These are phyloP conservation scores for Phytophthora cryptogea DNA, from an alignment of 352 stramenopile species.

Conservation along the genomic window DNA sequence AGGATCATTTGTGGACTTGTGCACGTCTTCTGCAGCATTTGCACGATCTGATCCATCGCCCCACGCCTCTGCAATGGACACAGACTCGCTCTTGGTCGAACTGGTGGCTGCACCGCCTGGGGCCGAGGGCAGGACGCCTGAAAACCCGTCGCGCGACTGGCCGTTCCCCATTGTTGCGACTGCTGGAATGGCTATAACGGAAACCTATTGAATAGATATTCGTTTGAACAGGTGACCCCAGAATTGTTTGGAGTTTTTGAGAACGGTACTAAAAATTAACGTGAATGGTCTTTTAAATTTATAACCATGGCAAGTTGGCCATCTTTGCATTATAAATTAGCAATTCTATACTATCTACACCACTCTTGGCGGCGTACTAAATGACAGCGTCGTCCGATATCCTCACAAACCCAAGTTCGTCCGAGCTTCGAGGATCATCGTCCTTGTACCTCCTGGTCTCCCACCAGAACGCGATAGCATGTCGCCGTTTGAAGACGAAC, in stretches of 20 bases:
- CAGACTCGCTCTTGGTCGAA: constrained; percentile 6
- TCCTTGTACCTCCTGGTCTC: constrained; percentile 18
- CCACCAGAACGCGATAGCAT: constrained; percentile 31
- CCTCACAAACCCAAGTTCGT: constrained; percentile 35
- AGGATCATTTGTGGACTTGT: neutral
- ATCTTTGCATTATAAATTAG: too few relatives aligned
- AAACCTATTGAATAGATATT: too few relatives aligned
- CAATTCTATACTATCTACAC: too few relatives aligned
- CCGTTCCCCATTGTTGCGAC: constrained; percentile 36
- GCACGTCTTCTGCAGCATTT: neutral
- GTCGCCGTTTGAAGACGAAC: constrained; percentile 24
- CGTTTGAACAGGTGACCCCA: too few relatives aligned
- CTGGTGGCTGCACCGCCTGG: neutral
- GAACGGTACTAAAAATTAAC: too few relatives aligned
- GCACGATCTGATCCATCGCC: neutral
- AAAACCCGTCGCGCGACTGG: constrained; percentile 35
- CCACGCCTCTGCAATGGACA: constrained; percentile 26
- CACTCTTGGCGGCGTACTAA: neutral
- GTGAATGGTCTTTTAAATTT: too few relatives aligned
- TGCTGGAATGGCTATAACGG: neutral
- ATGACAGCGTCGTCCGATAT: constrained; percentile 28
- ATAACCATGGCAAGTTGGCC: neutral
- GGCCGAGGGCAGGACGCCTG: constrained; percentile 34
- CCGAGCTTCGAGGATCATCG: constrained; percentile 27
- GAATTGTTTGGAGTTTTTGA: too few relatives aligned